Conservation (phyloP, 2,329 filamentous ascomycete species). For the Xylariaceae sp. region DNA sequence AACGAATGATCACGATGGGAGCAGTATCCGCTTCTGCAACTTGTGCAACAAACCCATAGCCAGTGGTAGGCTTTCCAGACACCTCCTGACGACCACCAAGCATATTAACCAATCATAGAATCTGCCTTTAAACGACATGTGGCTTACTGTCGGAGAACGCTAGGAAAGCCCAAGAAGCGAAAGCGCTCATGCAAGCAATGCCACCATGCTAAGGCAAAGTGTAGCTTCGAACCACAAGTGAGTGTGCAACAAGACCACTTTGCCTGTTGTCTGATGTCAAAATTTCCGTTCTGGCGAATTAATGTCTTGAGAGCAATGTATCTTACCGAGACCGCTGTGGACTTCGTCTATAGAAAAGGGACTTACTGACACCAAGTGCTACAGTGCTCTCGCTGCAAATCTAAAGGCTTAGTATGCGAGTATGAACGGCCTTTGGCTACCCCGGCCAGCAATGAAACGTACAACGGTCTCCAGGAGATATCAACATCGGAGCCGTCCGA, state of each 20-base stretch:
- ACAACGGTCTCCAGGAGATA: conserved; percentile 4
- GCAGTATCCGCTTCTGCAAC: conserved; percentile 30
- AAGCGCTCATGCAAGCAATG: conserved; percentile 37
- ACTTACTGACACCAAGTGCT: conserved; percentile 1
- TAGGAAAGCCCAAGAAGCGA: conserved; percentile 32
- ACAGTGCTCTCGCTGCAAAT: conserved; percentile 32
- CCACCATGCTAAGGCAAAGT: conserved; percentile 36
- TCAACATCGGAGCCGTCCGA: conserved; percentile 14
- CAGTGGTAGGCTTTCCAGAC: conserved; percentile 27
- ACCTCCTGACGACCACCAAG: not conserved
- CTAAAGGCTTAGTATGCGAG: conserved; percentile 32
- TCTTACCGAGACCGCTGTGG: not conserved
- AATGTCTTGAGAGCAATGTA: not conserved
- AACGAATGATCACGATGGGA: conserved; percentile 5
- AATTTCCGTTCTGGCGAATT: not conserved
- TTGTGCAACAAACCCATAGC: conserved; percentile 38
- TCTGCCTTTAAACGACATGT: conserved; percentile 36
- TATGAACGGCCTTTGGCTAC: conserved; percentile 29
- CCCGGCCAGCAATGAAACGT: not conserved
- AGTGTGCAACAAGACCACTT: conserved; percentile 23
- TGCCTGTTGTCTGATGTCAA: conserved; percentile 19
- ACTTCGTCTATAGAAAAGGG: not conserved
- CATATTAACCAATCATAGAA: conserved; percentile 23
- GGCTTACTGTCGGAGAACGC: conserved; percentile 35
- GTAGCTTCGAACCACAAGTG: conserved; percentile 36